Conservation (phyloP, 2,329 filamentous ascomycete species). For the Corynespora cassiicola region DNA sequence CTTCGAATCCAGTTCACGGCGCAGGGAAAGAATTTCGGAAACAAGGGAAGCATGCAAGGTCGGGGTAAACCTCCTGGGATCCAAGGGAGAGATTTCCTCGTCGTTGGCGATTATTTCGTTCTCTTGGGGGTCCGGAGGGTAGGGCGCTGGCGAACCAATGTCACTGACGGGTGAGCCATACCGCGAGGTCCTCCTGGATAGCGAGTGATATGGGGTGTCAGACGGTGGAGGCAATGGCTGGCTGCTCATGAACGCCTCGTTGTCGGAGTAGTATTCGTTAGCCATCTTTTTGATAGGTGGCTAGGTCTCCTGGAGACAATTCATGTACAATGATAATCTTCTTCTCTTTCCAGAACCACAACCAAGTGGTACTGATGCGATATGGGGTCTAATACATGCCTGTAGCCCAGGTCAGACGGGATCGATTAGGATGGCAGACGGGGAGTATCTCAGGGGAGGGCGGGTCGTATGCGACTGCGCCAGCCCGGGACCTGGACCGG, state of each 20-base stretch:
- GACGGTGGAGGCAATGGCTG: conserved; percentile 71
- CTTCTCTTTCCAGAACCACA: conserved; percentile 40
- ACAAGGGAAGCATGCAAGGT: conserved; percentile 94
- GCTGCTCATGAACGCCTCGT: conserved; percentile 47
- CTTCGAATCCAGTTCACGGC: conserved; percentile 91
- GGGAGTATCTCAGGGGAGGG: not conserved
- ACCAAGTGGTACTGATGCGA: conserved; percentile 30
- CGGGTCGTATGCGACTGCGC: too few species aligned
- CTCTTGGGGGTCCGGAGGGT: conserved; percentile 59
- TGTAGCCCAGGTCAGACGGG: conserved; percentile 21
- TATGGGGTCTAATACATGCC: conserved; percentile 34
- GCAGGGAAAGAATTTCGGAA: conserved; percentile 86
- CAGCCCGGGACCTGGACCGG: too few species aligned
- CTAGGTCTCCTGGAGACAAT: conserved; percentile 4
- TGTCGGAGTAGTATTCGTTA: conserved; percentile 56
- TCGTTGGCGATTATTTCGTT: conserved; percentile 64
- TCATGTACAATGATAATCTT: conserved; percentile 1
- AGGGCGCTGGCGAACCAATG: conserved; percentile 66
- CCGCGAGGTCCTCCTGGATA: conserved; percentile 70
- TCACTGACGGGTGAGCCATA: conserved; percentile 67
- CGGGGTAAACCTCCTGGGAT: conserved; percentile 91
- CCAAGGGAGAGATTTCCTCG: conserved; percentile 76
- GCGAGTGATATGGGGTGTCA: conserved; percentile 71
- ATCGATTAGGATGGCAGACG: too few species aligned
- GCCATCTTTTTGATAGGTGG: conserved; percentile 35